A percentile compares a stretch with the other conserved stretches of the same genome.
These are phyloP conservation scores for Ascochyta clinopodiicola DNA, from an alignment of 2,329 filamentous ascomycete genomes.

Conservation along the genomic window DNA sequence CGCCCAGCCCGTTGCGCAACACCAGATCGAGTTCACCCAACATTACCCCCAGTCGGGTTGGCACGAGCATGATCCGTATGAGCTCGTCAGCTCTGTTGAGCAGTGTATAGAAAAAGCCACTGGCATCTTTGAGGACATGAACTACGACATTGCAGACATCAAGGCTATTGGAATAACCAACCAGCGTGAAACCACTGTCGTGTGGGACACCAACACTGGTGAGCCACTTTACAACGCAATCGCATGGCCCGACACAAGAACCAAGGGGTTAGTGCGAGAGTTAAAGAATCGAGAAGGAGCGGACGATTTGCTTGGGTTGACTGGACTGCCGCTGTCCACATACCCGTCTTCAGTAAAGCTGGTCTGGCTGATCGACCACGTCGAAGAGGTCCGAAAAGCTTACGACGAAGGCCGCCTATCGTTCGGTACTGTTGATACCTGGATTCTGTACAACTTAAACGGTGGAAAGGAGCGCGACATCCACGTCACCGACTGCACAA, in stretches of 20 bases:
- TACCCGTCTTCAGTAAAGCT: slow-evolving; percentile 89
- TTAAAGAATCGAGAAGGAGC: slow-evolving; percentile 72
- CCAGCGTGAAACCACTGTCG: slow-evolving; percentile 85
- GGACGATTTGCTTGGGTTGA: slow-evolving; percentile 72
- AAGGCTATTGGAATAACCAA: slow-evolving; percentile 85
- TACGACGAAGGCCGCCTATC: slow-evolving; percentile 78
- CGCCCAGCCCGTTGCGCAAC: slow-evolving; percentile 72
- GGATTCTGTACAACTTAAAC: slow-evolving; percentile 86
- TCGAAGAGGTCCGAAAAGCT: slow-evolving; percentile 71
- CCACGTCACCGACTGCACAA: slow-evolving; percentile 85
- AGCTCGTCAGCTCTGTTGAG: slow-evolving; percentile 77
- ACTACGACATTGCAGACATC: slow-evolving; percentile 72
- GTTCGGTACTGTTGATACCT: slow-evolving; percentile 88
- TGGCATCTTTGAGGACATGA: slow-evolving; percentile 72
- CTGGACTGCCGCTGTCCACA: slow-evolving; percentile 83
- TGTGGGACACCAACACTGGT: slow-evolving; percentile 83
- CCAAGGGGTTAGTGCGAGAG: slow-evolving; percentile 76
- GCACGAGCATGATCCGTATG: slow-evolving; percentile 86
- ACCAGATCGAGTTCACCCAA: slow-evolving; percentile 87
- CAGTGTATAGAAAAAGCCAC: slow-evolving; percentile 80
- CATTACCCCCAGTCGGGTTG: slow-evolving; percentile 85
- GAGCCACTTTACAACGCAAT: slow-evolving; percentile 84
- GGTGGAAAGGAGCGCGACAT: slow-evolving; percentile 71
- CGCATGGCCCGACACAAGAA: slow-evolving; percentile 86
- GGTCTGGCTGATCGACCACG: slow-evolving; percentile 79